Evolutionary conservation across 345 rosid species (phyloP).

Genomic region (Rhodomyrtus tomentosa): DNA sequence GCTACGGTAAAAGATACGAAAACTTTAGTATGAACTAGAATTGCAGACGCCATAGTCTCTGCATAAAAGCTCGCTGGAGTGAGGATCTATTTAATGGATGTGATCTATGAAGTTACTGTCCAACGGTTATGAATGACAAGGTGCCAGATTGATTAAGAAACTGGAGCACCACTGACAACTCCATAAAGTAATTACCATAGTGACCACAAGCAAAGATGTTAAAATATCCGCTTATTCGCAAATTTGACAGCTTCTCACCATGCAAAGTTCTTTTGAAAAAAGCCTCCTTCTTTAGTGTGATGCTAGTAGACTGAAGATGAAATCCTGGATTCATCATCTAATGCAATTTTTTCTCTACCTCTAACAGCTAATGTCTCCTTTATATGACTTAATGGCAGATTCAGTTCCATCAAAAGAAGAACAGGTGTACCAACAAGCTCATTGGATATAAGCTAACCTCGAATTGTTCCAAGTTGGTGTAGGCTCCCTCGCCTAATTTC

Average conservation of each 20-base stretch:
- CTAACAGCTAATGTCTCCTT: not conserved
- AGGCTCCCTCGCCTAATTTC: constrained; percentile 53
- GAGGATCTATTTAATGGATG: not conserved
- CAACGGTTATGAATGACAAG: not conserved
- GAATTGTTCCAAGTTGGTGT: constrained; percentile 69
- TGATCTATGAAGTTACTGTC: not conserved
- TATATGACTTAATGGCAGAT: not conserved
- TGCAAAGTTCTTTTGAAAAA: not conserved
- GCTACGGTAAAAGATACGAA: not conserved
- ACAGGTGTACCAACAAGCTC: not conserved
- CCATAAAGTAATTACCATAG: not conserved
- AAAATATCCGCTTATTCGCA: not conserved
- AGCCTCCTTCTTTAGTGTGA: not conserved
- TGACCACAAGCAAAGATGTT: not conserved
- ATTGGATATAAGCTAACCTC: constrained; percentile 39
- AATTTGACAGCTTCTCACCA: not conserved
- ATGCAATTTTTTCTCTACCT: not conserved
- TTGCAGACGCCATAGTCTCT: not conserved
- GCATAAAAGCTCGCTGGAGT: not conserved
- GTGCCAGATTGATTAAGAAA: not conserved
- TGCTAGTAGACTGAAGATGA: not conserved
- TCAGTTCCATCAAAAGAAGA: not conserved
- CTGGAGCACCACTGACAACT: not conserved
- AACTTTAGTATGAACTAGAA: not conserved
- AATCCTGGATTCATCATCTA: not conserved